phyloP scores from a whole-genome alignment of 352 stramenopile genomes.

The Pythium guiyangense region DNA sequence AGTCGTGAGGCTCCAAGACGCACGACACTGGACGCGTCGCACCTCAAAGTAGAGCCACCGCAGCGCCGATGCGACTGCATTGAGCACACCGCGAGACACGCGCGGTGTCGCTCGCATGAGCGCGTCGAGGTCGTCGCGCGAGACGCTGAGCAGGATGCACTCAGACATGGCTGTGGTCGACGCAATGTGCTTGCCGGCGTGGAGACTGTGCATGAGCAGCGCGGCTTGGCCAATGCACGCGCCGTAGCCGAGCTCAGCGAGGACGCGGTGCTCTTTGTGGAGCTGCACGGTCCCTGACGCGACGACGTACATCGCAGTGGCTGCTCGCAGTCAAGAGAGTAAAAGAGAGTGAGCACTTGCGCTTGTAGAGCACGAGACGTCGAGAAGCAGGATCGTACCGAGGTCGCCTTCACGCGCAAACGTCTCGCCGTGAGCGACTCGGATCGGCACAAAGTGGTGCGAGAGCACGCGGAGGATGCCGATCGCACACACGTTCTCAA shows the following conservation, averaged over 20 bases:
- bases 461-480: slow-evolving; percentile 70
- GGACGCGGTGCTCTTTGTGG: slow-evolving; percentile 63
- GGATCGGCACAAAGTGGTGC: slow-evolving; percentile 69
- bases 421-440: slow-evolving; percentile 39
- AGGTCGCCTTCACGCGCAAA: slow-evolving; percentile 63
- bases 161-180: slow-evolving; percentile 63
- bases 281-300: slow-evolving; percentile 67
- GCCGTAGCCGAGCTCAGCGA: slow-evolving; percentile 62
- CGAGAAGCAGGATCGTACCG: slow-evolving; percentile 25
- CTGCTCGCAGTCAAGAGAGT: slow-evolving; percentile 29
- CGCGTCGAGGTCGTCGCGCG: slow-evolving; percentile 53
- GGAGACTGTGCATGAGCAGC: slow-evolving; percentile 51
- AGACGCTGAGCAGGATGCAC: slow-evolving; percentile 73
- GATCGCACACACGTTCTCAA: slow-evolving; percentile 77
- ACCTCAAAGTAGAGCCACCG: slow-evolving; percentile 80
- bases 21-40: slow-evolving; percentile 4
- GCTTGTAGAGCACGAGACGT: no score
- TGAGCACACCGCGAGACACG: slow-evolving; percentile 73
- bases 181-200: slow-evolving; percentile 66
- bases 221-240: slow-evolving; percentile 77
- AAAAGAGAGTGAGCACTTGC: neutral
- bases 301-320: slow-evolving; percentile 76
- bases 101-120: slow-evolving; percentile 69
- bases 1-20: neutral
- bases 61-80: slow-evolving; percentile 69